Percentiles rank a stretch among this genome's conserved stretches.
These are phyloP conservation scores for Puccinia novopanici DNA, from an alignment of 1,284 basidiomycete species.

Conservation along the genomic window DNA sequence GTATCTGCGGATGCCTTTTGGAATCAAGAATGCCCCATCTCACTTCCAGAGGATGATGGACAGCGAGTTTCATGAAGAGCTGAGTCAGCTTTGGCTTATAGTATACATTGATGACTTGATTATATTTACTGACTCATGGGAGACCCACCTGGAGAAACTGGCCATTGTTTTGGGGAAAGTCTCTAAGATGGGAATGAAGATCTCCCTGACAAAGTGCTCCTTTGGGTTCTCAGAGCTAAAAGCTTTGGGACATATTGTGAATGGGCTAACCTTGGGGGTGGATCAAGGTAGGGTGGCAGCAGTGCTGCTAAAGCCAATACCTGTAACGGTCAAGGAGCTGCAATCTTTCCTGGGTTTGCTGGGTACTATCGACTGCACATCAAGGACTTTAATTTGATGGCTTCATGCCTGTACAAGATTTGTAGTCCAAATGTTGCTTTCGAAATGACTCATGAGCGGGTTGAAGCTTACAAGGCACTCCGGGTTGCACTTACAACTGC, in stretches of 20 bases:
- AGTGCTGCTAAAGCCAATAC: neutral
- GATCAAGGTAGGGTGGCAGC: conserved; percentile 23
- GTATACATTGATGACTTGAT: conserved; percentile 38
- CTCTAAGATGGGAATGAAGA: conserved; percentile 11
- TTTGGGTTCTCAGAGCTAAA: conserved; percentile 4
- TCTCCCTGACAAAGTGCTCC: too few relatives aligned
- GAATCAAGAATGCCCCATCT: conserved; percentile 18
- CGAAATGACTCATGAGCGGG: conserved; percentile 25
- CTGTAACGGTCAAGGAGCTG: neutral
- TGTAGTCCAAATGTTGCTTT: too few relatives aligned
- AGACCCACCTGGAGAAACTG: neutral
- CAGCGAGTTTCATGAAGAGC: neutral
- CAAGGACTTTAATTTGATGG: neutral
- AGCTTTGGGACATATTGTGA: conserved; percentile 22
- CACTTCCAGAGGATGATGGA: too few relatives aligned
- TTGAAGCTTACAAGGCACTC: neutral
- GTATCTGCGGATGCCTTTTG: conserved; percentile 30
- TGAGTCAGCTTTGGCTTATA: neutral
- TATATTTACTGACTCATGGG: neutral
- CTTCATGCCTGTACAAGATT: too few relatives aligned
- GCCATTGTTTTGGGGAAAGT: neutral
- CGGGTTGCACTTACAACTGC: neutral
- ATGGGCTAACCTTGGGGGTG: neutral
- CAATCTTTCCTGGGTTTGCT: conserved; percentile 22
- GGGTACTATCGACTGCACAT: conserved; percentile 6